These are phyloP conservation scores for Scheffersomyces quercinus DNA, from an alignment of 1,139 yeast species.

Conservation along the genomic window DNA sequence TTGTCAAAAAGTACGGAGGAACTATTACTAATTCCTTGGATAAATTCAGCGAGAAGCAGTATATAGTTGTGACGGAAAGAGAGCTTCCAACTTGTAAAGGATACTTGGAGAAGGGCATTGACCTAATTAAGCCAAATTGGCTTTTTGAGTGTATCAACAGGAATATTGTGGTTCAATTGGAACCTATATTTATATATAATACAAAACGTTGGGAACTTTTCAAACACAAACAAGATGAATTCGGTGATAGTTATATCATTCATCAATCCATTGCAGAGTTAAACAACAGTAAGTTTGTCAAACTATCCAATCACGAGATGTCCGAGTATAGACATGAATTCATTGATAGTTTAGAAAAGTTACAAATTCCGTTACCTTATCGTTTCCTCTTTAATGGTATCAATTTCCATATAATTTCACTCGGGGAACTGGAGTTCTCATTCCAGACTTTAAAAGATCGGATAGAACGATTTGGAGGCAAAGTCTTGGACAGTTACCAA, in stretches of 20 bases:
- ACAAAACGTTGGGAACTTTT: conserved; percentile 13
- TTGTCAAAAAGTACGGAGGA: conserved; percentile 57
- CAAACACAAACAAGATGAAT: conserved; percentile 37
- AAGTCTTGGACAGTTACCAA: conserved; percentile 11
- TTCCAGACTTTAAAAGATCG: conserved; percentile 15
- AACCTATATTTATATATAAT: conserved; percentile 55
- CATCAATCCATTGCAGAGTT: conserved; percentile 10
- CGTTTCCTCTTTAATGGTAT: conserved; percentile 23
- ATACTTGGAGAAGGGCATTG: conserved; percentile 49
- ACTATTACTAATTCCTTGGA: conserved; percentile 18
- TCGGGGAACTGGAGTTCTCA: not conserved
- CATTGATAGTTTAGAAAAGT: conserved; percentile 8
- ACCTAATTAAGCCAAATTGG: conserved; percentile 72
- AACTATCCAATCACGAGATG: conserved; percentile 10
- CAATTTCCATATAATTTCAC: conserved; percentile 22
- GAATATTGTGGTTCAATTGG: conserved; percentile 49
- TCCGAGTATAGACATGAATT: conserved; percentile 7
- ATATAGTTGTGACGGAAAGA: conserved; percentile 18
- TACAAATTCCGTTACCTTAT: conserved; percentile 17
- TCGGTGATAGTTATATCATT: conserved; percentile 55
- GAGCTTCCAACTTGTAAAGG: conserved; percentile 24
- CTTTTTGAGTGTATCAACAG: conserved; percentile 60
- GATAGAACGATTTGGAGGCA: conserved; percentile 37
- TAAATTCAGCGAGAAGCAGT: conserved; percentile 5
- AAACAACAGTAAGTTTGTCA: conserved; percentile 1